phyloP scores from a whole-genome alignment of 352 stramenopile genomes.

The Aphanomyces stellatus region DNA sequence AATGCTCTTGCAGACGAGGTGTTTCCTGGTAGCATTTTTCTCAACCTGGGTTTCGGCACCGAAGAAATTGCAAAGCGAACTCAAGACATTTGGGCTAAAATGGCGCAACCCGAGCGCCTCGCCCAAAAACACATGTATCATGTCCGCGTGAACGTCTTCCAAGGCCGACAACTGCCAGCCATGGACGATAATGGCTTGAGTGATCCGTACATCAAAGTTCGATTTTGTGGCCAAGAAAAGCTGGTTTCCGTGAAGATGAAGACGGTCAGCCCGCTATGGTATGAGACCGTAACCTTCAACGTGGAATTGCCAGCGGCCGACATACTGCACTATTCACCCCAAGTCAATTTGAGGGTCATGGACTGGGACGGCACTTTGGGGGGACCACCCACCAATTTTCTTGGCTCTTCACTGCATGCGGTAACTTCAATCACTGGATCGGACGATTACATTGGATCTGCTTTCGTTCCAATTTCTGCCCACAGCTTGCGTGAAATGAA shows the following conservation, averaged over 20 bases:
- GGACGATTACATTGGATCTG: conserved; percentile 12
- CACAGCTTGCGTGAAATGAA: conserved; percentile 17
- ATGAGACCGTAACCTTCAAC: conserved; percentile 83
- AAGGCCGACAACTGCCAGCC: conserved; percentile 61
- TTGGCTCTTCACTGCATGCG: too few relatives aligned
- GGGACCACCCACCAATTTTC: too few relatives aligned
- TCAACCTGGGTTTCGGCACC: conserved; percentile 72
- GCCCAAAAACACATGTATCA: conserved; percentile 72
- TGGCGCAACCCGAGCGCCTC: conserved; percentile 51
- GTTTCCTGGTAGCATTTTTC: conserved; percentile 75
- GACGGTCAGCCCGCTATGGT: conserved; percentile 73
- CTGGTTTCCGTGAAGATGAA: conserved; percentile 64
- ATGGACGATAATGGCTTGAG: conserved; percentile 78
- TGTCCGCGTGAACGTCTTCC: conserved; percentile 77
- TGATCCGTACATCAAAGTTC: conserved; percentile 74
- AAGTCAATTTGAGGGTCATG: conserved; percentile 57
- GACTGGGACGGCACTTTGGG: conserved; percentile 37
- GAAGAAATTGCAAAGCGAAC: conserved; percentile 51
- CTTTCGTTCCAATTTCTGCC: conserved; percentile 52
- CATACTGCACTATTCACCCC: conserved; percentile 59
- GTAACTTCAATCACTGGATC: too few relatives aligned
- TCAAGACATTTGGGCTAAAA: neutral
- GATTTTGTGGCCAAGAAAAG: conserved; percentile 76
- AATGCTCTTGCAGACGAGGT: conserved; percentile 63
- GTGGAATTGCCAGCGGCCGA: conserved; percentile 68